Evolutionary conservation across 495 filamentous ascomycete species (phyloP).

Genomic region (Hyaloscypha finlandica): DNA sequence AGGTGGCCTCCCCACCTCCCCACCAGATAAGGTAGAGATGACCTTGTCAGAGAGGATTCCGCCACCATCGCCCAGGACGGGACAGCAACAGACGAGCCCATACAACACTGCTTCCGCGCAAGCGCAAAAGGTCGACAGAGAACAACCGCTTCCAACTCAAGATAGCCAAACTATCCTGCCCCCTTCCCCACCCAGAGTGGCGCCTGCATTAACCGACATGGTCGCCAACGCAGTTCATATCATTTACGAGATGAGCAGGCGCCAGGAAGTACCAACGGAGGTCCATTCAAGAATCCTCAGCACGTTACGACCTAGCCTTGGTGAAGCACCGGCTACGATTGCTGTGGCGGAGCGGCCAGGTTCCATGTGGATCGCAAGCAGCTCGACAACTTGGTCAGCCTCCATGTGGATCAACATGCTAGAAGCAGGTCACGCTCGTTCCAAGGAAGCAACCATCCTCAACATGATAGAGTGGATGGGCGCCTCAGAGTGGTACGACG

Average conservation of each 20-base stretch:
- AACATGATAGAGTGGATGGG: not conserved
- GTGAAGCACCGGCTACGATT: not conserved
- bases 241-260: constrained; percentile 2
- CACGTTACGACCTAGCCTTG: constrained; percentile 6
- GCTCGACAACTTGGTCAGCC: constrained; percentile 12
- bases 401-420: constrained; percentile 20
- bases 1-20: not conserved
- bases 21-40: constrained; percentile 10
- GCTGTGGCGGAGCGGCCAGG: not conserved
- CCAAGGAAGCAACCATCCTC: constrained; percentile 16
- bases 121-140: constrained; percentile 5
- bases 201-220: not conserved
- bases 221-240: constrained; percentile 7
- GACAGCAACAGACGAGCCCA: not conserved
- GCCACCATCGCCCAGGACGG: not conserved
- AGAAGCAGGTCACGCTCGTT: constrained; percentile 20
- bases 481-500: too few relatives aligned
- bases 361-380: constrained; percentile 7
- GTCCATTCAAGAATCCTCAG: constrained; percentile 10
- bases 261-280: constrained; percentile 4
- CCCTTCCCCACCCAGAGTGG: constrained; percentile 2
- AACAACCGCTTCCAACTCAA: constrained; percentile 8
- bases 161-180: constrained; percentile 11
- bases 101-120: constrained; percentile 4
- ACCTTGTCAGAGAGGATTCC: constrained; percentile 4